Evolutionary conservation across 2,329 filamentous ascomycete genomes (phyloP), one percentile per base, ranked within the genome.

Genomic region (Thelonectria discophora): DNA sequence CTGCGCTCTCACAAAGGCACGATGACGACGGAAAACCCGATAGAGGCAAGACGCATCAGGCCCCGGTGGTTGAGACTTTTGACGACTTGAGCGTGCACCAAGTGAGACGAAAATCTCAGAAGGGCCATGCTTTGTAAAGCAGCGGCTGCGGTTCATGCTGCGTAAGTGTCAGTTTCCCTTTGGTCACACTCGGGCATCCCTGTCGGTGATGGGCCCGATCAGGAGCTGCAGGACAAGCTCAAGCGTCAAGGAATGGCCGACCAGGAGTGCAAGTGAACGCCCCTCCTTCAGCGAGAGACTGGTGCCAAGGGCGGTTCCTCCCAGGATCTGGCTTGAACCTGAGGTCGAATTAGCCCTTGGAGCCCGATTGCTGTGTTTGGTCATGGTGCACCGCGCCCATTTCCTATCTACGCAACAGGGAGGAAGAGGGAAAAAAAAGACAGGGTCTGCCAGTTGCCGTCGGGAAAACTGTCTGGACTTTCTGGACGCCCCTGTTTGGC

Each of bases 161-260:
- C 48, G 54, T 52, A 60, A 57, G 45, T 62, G 21, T 49, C 20
- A 63, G 52, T 21, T 17, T 43, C 47, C 43, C 45, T 54, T 47
- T 47, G 47, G 55, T 65, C 55, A 20, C 42, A 65, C 55, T 42
- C 47, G 32, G 61, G 45, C 48, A 52, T 46, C 46, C 56, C 60
- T 63, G 49, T 45, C 20, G 15, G 24, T 4, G n/a, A 54, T 51
- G 56, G 50, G 32, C 62, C 58, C 49, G 46, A 57, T 52, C 59
- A 52, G 50, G 45, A 47, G 46, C 53, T 63, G 40, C 53, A 58
- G 49, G 39, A 56, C 32, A 55, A 49, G 63, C 56, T 50, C 46
- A 30, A 53, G 39, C 60, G 54, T 50, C 46, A 30, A 53, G 39
- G 42, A 60, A 49, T 60, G 51, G 46, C 42, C 54, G 56, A 50